phyloP scores from a whole-genome alignment of 2,329 filamentous ascomycete species.

The Pseudogymnoascus sp. region DNA sequence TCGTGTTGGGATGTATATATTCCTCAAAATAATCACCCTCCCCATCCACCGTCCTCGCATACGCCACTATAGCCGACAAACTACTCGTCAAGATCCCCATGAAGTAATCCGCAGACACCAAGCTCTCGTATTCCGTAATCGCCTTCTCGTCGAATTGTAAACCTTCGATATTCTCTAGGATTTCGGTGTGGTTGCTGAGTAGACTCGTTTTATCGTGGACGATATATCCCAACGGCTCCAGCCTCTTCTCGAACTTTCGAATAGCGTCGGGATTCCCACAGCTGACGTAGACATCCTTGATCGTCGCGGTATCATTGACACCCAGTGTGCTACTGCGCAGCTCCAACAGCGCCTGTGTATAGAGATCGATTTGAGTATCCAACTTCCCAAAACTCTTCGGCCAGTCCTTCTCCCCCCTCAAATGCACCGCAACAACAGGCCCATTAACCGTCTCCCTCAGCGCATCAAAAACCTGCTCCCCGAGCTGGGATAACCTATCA shows the following conservation, averaged over 20 bases:
- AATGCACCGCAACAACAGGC: slow-evolving; percentile 17
- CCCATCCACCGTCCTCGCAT: slow-evolving; percentile 15
- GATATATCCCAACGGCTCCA: slow-evolving; percentile 13
- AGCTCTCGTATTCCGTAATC: slow-evolving; percentile 18
- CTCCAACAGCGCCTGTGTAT: slow-evolving; percentile 13
- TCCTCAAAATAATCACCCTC: slow-evolving; percentile 15
- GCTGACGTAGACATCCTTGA: slow-evolving; percentile 17
- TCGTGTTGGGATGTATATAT: slow-evolving; percentile 18
- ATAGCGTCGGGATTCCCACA: slow-evolving; percentile 18
- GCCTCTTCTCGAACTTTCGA: slow-evolving; percentile 13
- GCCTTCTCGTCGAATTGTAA: slow-evolving; percentile 18
- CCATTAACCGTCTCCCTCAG: background rate
- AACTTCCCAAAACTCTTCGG: slow-evolving; percentile 14
- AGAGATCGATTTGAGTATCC: slow-evolving; percentile 16
- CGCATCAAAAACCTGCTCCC: slow-evolving; percentile 12
- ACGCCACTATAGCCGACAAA: slow-evolving; percentile 19
- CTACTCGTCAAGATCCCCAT: slow-evolving; percentile 19
- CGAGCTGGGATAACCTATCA: slow-evolving; percentile 12
- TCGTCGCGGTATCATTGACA: background rate
- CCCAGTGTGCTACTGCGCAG: slow-evolving; percentile 4
- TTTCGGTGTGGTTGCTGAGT: slow-evolving; percentile 9
- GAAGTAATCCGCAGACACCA: slow-evolving; percentile 16
- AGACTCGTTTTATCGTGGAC: slow-evolving; percentile 19
- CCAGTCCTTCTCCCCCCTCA: slow-evolving; percentile 21
- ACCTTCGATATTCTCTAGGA: slow-evolving; percentile 11